phyloP scores from a whole-genome alignment of 345 rosid species.

The Sonneratia alba region DNA sequence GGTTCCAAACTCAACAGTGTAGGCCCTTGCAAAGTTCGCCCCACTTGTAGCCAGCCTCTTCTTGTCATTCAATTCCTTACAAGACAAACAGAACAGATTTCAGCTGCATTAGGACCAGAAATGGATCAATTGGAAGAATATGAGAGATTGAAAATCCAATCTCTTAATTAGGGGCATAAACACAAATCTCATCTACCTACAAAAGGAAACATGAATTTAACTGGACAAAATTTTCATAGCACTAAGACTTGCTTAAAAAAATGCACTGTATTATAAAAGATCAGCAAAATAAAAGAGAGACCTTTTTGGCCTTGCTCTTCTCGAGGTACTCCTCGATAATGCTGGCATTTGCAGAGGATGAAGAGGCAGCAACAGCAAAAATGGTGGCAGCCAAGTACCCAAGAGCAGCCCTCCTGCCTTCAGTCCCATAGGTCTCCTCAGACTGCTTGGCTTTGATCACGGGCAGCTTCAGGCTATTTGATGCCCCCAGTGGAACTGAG shows the following conservation, averaged over 20 bases:
- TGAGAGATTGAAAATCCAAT: neutral
- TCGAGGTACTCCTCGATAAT: constrained; percentile 87
- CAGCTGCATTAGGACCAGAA: too few relatives aligned
- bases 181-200: too few relatives aligned
- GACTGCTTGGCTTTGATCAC: constrained; percentile 52
- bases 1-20: constrained; percentile 77
- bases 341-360: constrained; percentile 76
- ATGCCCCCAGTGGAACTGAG: constrained; percentile 27
- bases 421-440: constrained; percentile 21
- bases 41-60: constrained; percentile 98
- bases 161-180: neutral
- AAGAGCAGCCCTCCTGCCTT: constrained; percentile 73
- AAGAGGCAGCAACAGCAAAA: constrained; percentile 47
- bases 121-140: too few relatives aligned
- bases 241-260: too few relatives aligned
- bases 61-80: constrained; percentile 85
- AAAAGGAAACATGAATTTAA: neutral
- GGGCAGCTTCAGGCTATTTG: constrained; percentile 38
- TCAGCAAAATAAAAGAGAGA: constrained; percentile 11
- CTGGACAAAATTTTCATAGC: too few relatives aligned
- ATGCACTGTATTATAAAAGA: too few relatives aligned
- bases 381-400: constrained; percentile 61
- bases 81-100: neutral
- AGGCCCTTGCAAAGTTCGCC: constrained; percentile 94
- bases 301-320: constrained; percentile 94